Evolutionary conservation across 2,329 filamentous ascomycete species (phyloP).

Genomic region (Exophiala alcalophila): DNA sequence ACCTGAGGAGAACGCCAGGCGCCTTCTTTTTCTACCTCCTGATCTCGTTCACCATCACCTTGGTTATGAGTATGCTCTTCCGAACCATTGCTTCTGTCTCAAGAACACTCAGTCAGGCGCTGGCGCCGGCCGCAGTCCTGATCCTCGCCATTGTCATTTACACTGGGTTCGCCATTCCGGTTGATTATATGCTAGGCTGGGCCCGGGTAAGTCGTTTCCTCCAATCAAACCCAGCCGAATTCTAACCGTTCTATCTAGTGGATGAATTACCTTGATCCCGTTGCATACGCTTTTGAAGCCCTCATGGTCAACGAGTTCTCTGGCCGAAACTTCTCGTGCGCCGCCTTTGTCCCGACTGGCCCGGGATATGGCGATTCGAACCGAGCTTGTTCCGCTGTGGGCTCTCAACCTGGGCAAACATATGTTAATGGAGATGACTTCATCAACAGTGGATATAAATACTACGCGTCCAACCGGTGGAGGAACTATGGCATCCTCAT

Average conservation of each 20-base stretch:
- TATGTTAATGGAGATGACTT: constrained; percentile 60
- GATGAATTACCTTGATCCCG: constrained; percentile 64
- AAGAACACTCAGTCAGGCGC: constrained; percentile 59
- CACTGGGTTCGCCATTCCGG: constrained; percentile 64
- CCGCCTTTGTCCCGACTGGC: constrained; percentile 52
- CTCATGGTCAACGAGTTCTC: constrained; percentile 59
- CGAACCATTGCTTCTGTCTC: constrained; percentile 72
- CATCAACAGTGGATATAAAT: constrained; percentile 54
- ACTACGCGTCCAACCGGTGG: constrained; percentile 60
- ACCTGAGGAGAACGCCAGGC: constrained; percentile 69
- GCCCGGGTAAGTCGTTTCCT: no score
- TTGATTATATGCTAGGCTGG: constrained; percentile 60
- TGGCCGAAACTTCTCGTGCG: constrained; percentile 62
- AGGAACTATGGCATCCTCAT: constrained; percentile 67
- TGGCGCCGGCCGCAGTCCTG: constrained; percentile 55
- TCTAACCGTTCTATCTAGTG: no score
- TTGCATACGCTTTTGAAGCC: constrained; percentile 64
- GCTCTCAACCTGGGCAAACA: constrained; percentile 53
- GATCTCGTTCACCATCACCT: constrained; percentile 58
- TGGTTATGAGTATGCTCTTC: constrained; percentile 59
- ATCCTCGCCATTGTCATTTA: constrained; percentile 60
- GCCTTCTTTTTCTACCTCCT: constrained; percentile 84
- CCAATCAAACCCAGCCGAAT: no score
- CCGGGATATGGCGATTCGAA: constrained; percentile 62
- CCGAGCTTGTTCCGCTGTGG: constrained; percentile 57